Evolutionary conservation across 495 filamentous ascomycete genomes (phyloP), one percentile per base, ranked within the genome.

Genomic region (Annulohypoxylon maeteangense): DNA sequence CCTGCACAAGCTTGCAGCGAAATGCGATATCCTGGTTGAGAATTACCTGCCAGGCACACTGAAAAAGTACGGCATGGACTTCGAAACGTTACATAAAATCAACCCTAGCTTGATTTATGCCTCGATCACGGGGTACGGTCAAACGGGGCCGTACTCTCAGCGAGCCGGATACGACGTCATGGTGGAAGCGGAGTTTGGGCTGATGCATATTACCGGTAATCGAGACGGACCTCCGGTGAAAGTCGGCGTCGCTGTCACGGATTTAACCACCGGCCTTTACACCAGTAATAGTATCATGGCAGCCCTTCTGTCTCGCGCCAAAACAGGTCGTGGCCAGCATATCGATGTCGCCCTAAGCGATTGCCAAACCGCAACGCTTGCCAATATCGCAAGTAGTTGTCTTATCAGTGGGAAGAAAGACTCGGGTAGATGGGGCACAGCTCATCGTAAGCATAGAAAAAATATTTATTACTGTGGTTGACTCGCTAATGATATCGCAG

Each of bases 211-310:
- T 60, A 99, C 95, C 0, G 95, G 95, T 10, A 84, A 85, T 44
- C 82, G 92, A 70, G 93, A 97, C 62, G 93, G 95, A 0, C 92
- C 93, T 1, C 96, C 96, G 0, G 96, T 97, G 12, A 99, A 99
- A 80, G 95, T 99, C 1, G 95, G 95, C 4, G 95, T 98, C 12
- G 95, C 95, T 5, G 95, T 98, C 6, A 99, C 96, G 0, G 95
- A 99, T 77, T 79, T 99, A 57, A 98, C 95, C 0, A 98, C 95
- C 0, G 95, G 95, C 0, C 76, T 99, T n/a, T 98, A 98, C 76
- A 93, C 95, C n/a, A 93, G 92, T 51, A 98, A 98, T 80, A 88
- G 91, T 32, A 93, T 99, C 74, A 97, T 98, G 93, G 95, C 95
- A 0, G 94, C 96, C 0, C 81, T 99, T 48, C 82, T 99, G 55